Base-by-base conservation (phyloP, 192 early-diverging fungal species). In the Coemansia sp. region DNA sequence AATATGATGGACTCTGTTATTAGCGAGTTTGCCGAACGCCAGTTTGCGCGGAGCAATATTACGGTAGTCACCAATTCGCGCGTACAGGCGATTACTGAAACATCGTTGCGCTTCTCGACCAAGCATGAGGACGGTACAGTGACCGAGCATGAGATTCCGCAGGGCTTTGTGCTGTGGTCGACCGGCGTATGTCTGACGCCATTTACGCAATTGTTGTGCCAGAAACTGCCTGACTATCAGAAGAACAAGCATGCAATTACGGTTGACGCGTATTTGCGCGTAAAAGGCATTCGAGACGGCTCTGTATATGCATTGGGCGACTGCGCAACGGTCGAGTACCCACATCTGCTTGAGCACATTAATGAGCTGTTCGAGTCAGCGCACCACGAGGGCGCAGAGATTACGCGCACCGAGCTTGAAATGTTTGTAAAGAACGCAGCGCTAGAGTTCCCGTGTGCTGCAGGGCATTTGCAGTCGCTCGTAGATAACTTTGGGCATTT, bases 221-320 rank as follows among this genome's bases (percentile, higher is more conserved):
- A 71, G 26, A 81, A 59, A 54, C 78, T 87, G 69, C 65, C 57
- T 3, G 61, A 60, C 9, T 26, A 52, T 22, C 80, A 82, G 65
- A 59, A 51, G 26, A 77, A 77, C 59, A 45, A 54, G 56, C 87
- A 66, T 38, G 78, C 89, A 14, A 80, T 91, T 22, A 58, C 92
- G 23, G 90, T 88, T 6, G 92, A 96, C 73, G 74, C 73, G 20
- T 77, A 85, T 35, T 71, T 94, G 65, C 81, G 91, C 22, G 88
- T 96, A 3, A 67, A 92, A 67, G 83, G 85, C 43, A 70, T 88
- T 0, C 71, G 84, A 3, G 84, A 88, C 29, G 78, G 87, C 47
- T 75, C 76, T 24, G 87, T 91, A 1, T 94, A 88, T 78, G 92
- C 91, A 0, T 69, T 93, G 22, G 95, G 95, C 45, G 95, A 98